Evolutionary conservation across 2,329 filamentous ascomycete genomes (phyloP).

Genomic region (Aspergillus fijiensis): DNA sequence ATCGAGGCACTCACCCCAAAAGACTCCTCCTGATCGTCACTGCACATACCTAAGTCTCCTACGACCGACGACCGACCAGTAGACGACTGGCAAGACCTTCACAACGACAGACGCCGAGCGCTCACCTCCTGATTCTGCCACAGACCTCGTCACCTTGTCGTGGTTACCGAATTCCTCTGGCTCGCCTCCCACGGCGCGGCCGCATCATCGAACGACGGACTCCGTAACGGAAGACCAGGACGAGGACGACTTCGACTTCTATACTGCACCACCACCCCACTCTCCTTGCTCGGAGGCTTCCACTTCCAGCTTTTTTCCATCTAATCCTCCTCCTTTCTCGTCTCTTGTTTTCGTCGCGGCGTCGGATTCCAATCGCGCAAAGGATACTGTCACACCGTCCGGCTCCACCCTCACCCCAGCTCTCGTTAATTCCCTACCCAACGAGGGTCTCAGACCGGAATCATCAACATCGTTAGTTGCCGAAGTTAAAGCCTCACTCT

Average conservation of each 20-base stretch:
- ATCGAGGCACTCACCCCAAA: neutral
- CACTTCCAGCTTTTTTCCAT: slow-evolving; percentile 53
- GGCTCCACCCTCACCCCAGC: slow-evolving; percentile 50
- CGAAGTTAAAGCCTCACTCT: slow-evolving; percentile 82
- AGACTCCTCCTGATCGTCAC: slow-evolving; percentile 18
- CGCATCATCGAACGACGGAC: slow-evolving; percentile 36
- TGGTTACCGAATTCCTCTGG: slow-evolving; percentile 27
- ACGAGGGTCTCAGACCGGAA: slow-evolving; percentile 48
- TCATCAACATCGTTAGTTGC: slow-evolving; percentile 55
- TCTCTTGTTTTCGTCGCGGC: slow-evolving; percentile 59
- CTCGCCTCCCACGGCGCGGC: slow-evolving; percentile 48
- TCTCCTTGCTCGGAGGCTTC: slow-evolving; percentile 42
- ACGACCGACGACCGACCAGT: slow-evolving; percentile 12
- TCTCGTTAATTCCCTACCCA: slow-evolving; percentile 53
- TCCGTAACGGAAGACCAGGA: slow-evolving; percentile 44
- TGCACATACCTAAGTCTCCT: slow-evolving; percentile 13
- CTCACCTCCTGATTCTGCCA: slow-evolving; percentile 4
- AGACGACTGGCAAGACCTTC: slow-evolving; percentile 4
- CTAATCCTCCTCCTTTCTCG: slow-evolving; percentile 62
- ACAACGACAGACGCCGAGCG: neutral
- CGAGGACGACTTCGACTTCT: slow-evolving; percentile 39
- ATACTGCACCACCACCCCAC: slow-evolving; percentile 41
- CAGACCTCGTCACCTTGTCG: slow-evolving; percentile 35
- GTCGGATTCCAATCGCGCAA: slow-evolving; percentile 37
- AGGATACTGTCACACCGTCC: slow-evolving; percentile 48